phyloP scores from a whole-genome alignment of 352 stramenopile genomes.

The Globisporangium viniferum region DNA sequence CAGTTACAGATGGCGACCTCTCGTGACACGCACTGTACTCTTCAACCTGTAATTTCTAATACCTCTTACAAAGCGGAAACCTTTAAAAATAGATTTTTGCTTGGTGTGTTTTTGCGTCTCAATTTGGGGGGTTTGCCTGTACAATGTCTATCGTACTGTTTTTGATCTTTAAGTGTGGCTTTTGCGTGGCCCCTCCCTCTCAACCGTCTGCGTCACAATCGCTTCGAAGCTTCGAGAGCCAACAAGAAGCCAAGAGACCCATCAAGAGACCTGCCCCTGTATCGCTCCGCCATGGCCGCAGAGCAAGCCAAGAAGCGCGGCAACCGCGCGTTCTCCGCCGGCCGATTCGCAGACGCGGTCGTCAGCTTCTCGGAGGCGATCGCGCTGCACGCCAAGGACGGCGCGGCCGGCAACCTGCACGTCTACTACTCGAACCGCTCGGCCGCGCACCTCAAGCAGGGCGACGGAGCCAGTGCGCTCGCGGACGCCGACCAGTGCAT shows the following conservation, averaged over 20 bases:
- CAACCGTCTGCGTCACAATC: not conserved
- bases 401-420: constrained; percentile 35
- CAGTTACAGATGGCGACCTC: no score
- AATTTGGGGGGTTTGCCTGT: no score
- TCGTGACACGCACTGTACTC: no score
- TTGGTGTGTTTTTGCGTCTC: no score
- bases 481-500: constrained; percentile 82
- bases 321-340: constrained; percentile 74
- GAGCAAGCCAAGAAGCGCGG: constrained; percentile 88
- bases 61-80: no score
- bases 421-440: constrained; percentile 87
- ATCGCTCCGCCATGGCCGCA: constrained; percentile 48
- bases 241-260: not conserved
- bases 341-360: constrained; percentile 66
- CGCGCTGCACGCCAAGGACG: constrained; percentile 41
- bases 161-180: no score
- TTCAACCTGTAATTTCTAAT: no score
- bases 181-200: no score
- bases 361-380: constrained; percentile 78
- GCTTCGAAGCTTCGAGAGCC: constrained; percentile 14
- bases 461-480: constrained; percentile 61
- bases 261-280: not conserved
- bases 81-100: no score
- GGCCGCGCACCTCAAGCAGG: constrained; percentile 76
- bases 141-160: no score